Evolutionary conservation across 2,329 filamentous ascomycete species (phyloP).

Genomic region (Apiospora aurea): DNA sequence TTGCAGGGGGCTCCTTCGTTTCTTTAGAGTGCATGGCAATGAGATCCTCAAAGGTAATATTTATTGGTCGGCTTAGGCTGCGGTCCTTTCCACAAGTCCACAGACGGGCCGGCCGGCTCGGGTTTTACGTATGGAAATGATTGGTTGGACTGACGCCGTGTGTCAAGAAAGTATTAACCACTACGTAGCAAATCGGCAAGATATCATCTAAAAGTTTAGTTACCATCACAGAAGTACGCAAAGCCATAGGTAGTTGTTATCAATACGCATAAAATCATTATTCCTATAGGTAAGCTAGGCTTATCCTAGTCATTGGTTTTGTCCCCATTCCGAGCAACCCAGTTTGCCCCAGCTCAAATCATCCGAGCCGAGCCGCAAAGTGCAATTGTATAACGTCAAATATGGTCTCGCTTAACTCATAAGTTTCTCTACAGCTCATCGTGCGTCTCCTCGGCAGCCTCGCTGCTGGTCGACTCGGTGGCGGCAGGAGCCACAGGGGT

Average conservation of each 20-base stretch:
- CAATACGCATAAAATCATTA: conserved; percentile 28
- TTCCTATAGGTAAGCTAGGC: conserved; percentile 25
- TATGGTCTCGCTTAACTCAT: conserved; percentile 29
- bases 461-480: conserved; percentile 54
- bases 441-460: conserved; percentile 60
- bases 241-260: background rate
- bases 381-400: conserved; percentile 26
- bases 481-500: conserved; percentile 57
- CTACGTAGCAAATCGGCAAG: background rate
- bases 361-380: conserved; percentile 27
- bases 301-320: conserved; percentile 25
- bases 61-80: background rate
- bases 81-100: background rate
- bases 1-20: background rate
- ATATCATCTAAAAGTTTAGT: background rate
- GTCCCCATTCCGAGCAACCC: conserved; percentile 23
- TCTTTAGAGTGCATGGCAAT: background rate
- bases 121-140: background rate
- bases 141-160: background rate
- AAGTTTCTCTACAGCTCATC: conserved; percentile 75
- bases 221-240: background rate
- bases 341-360: conserved; percentile 22
- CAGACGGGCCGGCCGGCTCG: background rate
- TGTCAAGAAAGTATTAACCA: background rate
- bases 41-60: background rate